Percentiles rank a stretch among this genome's conserved stretches.
Conservation (phyloP, 2,329 filamentous ascomycete genomes). For the Calonectria pseudoreteaudii region DNA sequence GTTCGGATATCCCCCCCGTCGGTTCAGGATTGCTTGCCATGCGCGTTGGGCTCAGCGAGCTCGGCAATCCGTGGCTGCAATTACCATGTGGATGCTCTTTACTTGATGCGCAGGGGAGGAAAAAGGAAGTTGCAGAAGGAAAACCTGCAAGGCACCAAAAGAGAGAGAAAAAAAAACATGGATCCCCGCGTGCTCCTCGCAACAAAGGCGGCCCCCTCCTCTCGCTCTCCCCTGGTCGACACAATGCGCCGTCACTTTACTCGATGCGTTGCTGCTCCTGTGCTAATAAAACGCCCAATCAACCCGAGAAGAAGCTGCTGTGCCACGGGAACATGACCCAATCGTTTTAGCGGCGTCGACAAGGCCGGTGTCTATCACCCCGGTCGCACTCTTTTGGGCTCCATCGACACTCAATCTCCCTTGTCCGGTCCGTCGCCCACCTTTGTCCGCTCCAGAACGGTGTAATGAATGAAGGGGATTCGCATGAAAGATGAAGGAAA, state of each 20-base stretch:
- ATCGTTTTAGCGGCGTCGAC: conserved; percentile 1
- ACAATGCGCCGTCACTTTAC: conserved; percentile 13
- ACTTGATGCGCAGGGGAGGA: neutral
- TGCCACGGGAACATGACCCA: conserved; percentile 7
- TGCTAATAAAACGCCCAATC: conserved; percentile 16
- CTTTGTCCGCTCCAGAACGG: neutral
- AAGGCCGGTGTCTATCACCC: neutral
- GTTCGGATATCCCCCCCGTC: conserved; percentile 3
- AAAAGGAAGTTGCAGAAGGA: neutral
- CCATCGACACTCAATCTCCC: neutral
- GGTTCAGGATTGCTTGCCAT: conserved; percentile 1
- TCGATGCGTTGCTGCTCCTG: conserved; percentile 12
- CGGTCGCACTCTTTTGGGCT: neutral
- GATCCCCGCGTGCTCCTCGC: conserved; percentile 9
- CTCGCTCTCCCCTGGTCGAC: neutral
- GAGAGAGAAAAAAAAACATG: neutral
- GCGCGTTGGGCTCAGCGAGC: neutral
- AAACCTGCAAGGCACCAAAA: neutral
- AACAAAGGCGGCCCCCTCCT: neutral
- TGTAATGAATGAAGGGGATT: neutral
- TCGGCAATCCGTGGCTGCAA: neutral
- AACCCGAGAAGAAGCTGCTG: neutral
- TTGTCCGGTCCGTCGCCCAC: neutral
- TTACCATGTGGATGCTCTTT: neutral
- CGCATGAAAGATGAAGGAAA: neutral